Conservation (phyloP, 140 eudicot species). For the Erigeron philadelphicus region DNA sequence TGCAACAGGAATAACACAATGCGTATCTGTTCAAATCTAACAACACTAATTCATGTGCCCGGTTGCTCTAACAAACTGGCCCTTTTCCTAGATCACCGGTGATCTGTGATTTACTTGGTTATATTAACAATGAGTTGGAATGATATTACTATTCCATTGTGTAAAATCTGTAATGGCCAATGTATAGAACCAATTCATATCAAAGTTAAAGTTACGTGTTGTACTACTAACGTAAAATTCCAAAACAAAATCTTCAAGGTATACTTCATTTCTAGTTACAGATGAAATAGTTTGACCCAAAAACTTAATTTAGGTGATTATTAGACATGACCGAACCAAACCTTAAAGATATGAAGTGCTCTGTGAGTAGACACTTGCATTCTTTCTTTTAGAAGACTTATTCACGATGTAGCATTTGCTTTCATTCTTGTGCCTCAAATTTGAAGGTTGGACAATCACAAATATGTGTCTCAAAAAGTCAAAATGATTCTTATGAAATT, state of each 20-base stretch:
- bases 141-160: conserved; percentile 13
- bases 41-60: conserved; percentile 11
- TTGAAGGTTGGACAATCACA: not conserved
- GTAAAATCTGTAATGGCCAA: conserved; percentile 5
- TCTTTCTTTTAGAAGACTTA: too few relatives aligned
- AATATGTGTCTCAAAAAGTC: too few relatives aligned
- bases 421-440: not conserved
- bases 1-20: conserved; percentile 27
- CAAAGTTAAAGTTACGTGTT: not conserved
- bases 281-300: too few relatives aligned
- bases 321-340: too few relatives aligned
- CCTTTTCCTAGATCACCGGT: not conserved
- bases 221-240: not conserved
- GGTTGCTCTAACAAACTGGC: not conserved
- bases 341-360: too few relatives aligned
- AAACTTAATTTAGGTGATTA: too few relatives aligned
- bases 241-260: not conserved
- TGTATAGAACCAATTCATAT: conserved; percentile 16
- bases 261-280: too few relatives aligned
- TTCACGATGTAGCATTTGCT: not conserved
- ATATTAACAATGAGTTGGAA: conserved; percentile 20
- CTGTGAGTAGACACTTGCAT: too few relatives aligned
- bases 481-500: too few relatives aligned
- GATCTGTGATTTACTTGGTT: conserved; percentile 17
- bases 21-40: conserved; percentile 15